phyloP scores from a whole-genome alignment of 2,329 filamentous ascomycete genomes.

The Falciphora oryzae region DNA sequence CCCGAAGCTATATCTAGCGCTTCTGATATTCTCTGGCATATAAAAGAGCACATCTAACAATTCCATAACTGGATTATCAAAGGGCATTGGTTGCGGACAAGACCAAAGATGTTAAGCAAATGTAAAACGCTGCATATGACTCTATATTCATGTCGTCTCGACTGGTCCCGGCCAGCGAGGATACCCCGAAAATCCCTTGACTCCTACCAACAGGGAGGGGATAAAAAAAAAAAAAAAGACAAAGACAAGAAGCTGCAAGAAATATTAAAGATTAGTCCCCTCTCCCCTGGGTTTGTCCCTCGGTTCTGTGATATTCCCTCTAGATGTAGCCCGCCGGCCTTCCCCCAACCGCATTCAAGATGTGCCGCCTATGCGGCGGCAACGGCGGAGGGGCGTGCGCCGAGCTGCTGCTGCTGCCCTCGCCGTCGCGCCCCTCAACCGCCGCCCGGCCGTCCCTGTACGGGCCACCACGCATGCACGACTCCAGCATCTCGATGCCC shows the following conservation, averaged over 20 bases:
- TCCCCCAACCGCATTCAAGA: too few species aligned
- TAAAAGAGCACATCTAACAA: too few species aligned
- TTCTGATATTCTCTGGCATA: too few species aligned
- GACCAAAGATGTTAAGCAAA: neutral
- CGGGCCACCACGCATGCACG: neutral
- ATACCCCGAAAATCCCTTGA: neutral
- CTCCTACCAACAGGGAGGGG: neutral
- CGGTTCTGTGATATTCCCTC: neutral
- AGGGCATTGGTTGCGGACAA: too few species aligned
- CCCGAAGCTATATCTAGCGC: too few species aligned
- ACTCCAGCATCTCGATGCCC: constrained; percentile 53
- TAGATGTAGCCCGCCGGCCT: neutral
- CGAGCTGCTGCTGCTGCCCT: too few species aligned
- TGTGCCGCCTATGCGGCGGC: neutral
- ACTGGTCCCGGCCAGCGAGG: neutral
- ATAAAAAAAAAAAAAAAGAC: neutral
- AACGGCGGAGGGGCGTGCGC: neutral
- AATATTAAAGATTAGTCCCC: neutral
- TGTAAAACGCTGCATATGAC: neutral
- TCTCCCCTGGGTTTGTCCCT: neutral
- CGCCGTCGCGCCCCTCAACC: too few species aligned
- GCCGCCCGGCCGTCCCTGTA: too few species aligned
- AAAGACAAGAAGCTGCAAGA: neutral
- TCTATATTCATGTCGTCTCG: neutral
- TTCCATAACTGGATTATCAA: too few species aligned